Conservation (phyloP, 1,139 yeast species). For the Debaryomyces sp. region DNA sequence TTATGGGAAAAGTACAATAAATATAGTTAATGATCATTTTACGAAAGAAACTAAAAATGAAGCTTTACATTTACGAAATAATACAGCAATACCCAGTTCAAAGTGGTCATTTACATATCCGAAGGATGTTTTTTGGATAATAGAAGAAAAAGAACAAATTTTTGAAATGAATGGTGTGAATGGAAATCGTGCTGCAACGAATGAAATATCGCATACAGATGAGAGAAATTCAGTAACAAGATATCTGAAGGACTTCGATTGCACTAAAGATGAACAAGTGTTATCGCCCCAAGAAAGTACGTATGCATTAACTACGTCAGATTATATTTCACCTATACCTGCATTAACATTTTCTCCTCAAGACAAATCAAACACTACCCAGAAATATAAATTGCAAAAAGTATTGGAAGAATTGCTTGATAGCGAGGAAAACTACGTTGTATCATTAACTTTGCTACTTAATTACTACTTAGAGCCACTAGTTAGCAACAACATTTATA, state of each 20-base stretch:
- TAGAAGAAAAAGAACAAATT: neutral
- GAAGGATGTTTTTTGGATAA: neutral
- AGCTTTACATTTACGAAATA: neutral
- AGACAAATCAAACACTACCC: constrained; percentile 7
- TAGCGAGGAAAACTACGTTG: constrained; percentile 50
- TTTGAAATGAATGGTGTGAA: neutral
- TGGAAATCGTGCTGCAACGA: neutral
- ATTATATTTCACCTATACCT: constrained; percentile 28
- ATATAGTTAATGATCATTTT: neutral
- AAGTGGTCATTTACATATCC: neutral
- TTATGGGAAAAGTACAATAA: neutral
- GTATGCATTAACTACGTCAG: constrained; percentile 13
- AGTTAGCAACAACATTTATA: constrained; percentile 20
- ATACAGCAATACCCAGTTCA: neutral
- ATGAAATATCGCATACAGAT: neutral
- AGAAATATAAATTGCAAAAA: constrained; percentile 30
- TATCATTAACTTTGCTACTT: constrained; percentile 42
- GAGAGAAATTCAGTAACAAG: neutral
- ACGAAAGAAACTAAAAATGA: neutral
- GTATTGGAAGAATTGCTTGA: constrained; percentile 49
- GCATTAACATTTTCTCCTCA: constrained; percentile 19
- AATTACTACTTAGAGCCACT: constrained; percentile 40
- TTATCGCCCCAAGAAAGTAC: constrained; percentile 1
- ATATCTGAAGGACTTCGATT: neutral
- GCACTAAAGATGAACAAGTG: neutral